Base-by-base conservation (phyloP, 768 basidiomycete genomes). In the Suillus discolor region DNA sequence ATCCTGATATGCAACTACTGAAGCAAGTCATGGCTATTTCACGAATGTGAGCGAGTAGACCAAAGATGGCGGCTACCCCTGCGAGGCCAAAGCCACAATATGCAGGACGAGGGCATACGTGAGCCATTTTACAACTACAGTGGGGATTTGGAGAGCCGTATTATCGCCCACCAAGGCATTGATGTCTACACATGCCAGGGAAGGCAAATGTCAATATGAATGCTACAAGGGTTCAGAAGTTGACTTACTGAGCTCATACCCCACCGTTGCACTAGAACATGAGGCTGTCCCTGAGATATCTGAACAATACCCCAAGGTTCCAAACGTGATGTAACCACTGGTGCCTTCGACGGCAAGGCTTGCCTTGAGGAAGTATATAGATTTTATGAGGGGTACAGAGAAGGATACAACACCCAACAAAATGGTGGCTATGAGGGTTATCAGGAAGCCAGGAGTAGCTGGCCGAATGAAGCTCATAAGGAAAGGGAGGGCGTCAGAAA, bases 41-140 rank as follows among this genome's bases (percentile, higher is more conserved):
- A 16, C 91, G 89, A 65, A 97, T 83, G 73, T 97, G 94, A 1
- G 95, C 93, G 42, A 97, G 84, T 20, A 96, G 84, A 47, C 95
- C 96, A 68, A 97, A 92, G 42, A 96, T 62, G 36, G 92, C 83
- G 2, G 93, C 86, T 34, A 86, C 81, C 16, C 84, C 90, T 11
- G 94, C 86, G 42, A 91, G 83, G 15, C 77, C 85, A 64, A 87
- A 18, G 94, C 97, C 65, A 95, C 88, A 66, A 97, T 88, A 74
- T 99, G 96, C 18, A 99, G 84, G 68, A 98, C 88, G 69, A 99
- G 88, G 28, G 89, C 89, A 72, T 97, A 97, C 12, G 97, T 99
- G 73, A 98, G 81, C 94, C 96, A 98, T 81, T 97, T 97, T 67
- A 96, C 91, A 60, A 89, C 84, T 7, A 94, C 86, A 64, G 87